Evolutionary conservation across 2,329 filamentous ascomycete genomes (phyloP).

Genomic region (Cephalotrichum gorgonifer): DNA sequence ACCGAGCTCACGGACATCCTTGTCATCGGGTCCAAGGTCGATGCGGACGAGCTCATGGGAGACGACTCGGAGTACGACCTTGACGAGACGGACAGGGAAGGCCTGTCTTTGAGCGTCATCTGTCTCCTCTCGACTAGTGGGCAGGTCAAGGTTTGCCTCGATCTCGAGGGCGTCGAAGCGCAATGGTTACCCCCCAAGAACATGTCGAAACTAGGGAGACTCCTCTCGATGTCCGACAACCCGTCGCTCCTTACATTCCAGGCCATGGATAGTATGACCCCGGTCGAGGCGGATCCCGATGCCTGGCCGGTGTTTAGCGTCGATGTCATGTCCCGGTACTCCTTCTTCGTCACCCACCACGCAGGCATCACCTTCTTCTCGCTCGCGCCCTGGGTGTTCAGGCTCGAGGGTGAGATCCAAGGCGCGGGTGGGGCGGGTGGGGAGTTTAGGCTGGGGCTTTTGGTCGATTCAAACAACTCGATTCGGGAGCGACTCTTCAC

Average conservation of each 20-base stretch:
- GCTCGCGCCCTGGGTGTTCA: slow-evolving; percentile 52
- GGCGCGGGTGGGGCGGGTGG: slow-evolving; percentile 42
- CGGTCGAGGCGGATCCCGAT: slow-evolving; percentile 42
- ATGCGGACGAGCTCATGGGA: slow-evolving; percentile 52
- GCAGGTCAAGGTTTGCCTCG: slow-evolving; percentile 50
- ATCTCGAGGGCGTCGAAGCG: slow-evolving; percentile 52
- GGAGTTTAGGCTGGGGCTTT: slow-evolving; percentile 50
- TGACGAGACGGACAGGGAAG: slow-evolving; percentile 46
- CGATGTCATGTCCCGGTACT: slow-evolving; percentile 52
- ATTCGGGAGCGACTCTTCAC: slow-evolving; percentile 47
- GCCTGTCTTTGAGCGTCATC: slow-evolving; percentile 48
- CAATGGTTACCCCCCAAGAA: slow-evolving; percentile 52
- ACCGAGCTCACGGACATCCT: slow-evolving; percentile 49
- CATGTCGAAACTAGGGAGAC: slow-evolving; percentile 34
- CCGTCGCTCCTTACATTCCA: slow-evolving; percentile 51
- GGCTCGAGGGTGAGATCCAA: slow-evolving; percentile 50
- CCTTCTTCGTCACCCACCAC: slow-evolving; percentile 52
- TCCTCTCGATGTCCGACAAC: slow-evolving; percentile 24
- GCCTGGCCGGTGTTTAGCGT: slow-evolving; percentile 54
- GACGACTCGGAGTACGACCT: slow-evolving; percentile 52
- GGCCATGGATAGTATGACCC: slow-evolving; percentile 47
- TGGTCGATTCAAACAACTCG: slow-evolving; percentile 48
- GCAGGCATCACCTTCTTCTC: slow-evolving; percentile 51
- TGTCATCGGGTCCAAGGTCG: slow-evolving; percentile 51
- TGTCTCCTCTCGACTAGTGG: slow-evolving; percentile 52